Base-by-base conservation (phyloP, 108 stramenopile genomes). In the Heterococcus sp. region DNA sequence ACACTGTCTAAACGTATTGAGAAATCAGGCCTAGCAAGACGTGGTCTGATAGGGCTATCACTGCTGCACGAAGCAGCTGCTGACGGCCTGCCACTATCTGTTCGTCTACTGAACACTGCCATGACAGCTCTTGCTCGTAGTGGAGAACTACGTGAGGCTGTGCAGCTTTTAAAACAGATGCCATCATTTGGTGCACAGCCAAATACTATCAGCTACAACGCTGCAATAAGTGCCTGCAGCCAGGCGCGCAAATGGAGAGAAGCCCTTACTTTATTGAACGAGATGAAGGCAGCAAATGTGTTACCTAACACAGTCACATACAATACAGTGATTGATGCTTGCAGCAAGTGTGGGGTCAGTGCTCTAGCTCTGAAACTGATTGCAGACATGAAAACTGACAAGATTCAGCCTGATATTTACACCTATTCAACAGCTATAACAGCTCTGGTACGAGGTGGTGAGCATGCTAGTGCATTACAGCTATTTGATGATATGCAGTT, bases 201-300 rank as follows among this genome's bases (percentile, higher is more conserved):
- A 0, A 72, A 81, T 33, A 72, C 66, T 32, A 66, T 73, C 72
- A 66, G 69, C 32, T 81, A 73, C 65, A 81, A 81, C 72, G 67
- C 46, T 8, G 69, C 69, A 31, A 73, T 81, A 8, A 63, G 63
- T n/a, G 72, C 79, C 28, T 70, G 69, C 34, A 37, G 66, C 14
- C 46, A 21, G 14, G 68, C 73, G 0, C 74, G 72, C 1, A 39
- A 83, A 32, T 26, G 66, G 68, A 39, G 38, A 30, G 71, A 30
- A 32, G 71, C 71, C 31, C 34, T 72, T n/a, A 32, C 32, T 2
- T 35, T 81, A 40, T 35, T 81, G 0, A 38, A 32, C 67, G 37
- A 65, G 32, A 81, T 81, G 79, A 28, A 66, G 2, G 66, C 1
- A 21, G 38, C 28, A 31, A 65, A 66, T 31, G 5, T 81, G 2